Conservation (phyloP, 495 filamentous ascomycete species). For the Poronia punctata region DNA sequence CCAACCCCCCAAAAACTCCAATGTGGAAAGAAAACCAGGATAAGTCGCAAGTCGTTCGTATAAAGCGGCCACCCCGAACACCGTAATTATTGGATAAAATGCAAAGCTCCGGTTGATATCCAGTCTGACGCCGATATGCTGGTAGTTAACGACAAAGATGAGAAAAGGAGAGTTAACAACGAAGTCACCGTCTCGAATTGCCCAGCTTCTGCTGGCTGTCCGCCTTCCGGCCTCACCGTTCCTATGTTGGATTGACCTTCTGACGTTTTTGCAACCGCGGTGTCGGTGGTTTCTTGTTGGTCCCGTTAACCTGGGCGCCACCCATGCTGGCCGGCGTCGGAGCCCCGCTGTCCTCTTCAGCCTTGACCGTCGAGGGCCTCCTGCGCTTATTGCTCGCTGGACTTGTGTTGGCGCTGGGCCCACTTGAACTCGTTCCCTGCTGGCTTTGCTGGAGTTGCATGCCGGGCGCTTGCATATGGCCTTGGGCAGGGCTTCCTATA, state of each 20-base stretch:
- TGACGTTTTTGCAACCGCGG: constrained; percentile 40
- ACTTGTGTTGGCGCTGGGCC: constrained; percentile 75
- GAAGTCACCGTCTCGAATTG: no score
- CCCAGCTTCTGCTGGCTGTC: no score
- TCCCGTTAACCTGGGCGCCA: constrained; percentile 39
- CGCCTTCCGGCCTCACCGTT: no score
- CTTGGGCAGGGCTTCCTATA: constrained; percentile 51
- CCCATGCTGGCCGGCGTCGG: constrained; percentile 35
- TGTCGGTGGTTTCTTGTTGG: constrained; percentile 35
- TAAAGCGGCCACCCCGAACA: constrained; percentile 5
- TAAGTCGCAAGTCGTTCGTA: not conserved
- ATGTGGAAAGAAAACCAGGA: not conserved
- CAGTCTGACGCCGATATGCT: constrained; percentile 15
- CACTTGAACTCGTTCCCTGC: constrained; percentile 62
- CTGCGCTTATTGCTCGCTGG: constrained; percentile 74
- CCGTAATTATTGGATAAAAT: constrained; percentile 4
- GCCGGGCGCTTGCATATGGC: constrained; percentile 52
- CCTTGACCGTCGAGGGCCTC: constrained; percentile 68
- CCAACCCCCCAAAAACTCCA: not conserved
- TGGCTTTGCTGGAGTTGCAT: constrained; percentile 71
- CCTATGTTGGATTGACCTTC: constrained; percentile 31
- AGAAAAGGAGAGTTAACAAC: not conserved
- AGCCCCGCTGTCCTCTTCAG: constrained; percentile 55
- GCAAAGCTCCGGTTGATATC: constrained; percentile 3
- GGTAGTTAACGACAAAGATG: not conserved